Base-by-base conservation (phyloP, 2,329 filamentous ascomycete species). In the Huntiella moniliformis region DNA sequence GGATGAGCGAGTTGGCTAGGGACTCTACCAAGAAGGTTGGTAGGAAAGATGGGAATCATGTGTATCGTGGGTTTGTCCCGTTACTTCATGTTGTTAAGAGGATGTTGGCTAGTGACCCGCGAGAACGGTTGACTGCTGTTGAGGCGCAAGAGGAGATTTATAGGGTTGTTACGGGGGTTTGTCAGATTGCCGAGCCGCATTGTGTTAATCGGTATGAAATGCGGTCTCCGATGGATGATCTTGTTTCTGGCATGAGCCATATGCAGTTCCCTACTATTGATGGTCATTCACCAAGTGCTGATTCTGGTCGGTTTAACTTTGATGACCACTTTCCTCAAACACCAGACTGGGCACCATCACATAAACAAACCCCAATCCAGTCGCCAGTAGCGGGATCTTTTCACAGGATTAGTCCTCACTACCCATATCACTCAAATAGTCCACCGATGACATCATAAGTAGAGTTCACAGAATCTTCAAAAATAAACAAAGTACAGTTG, bases 1-100 rank as follows among this genome's bases (percentile, higher is more conserved):
- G 81, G 81, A 79, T 82, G 63, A 62, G 63, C 1, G 60, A 60
- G 2, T 61, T 83, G 4, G 71, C 73, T 31, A 72, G 73, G 48
- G 73, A 78, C n/a, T 73, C 72, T 44, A 58, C 53, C 51, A 70
- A 67, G 53, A 67, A 68, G 53, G 59, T 55, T 4, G 55, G 57
- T 2, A 55, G 56, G 22, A 56, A 54, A 33, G 60, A 63, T 16
- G 60, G 65, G 40, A 68, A 66, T 38, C 57, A 61, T 32, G 56
- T 71, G 3, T 71, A 73, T 48, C 58, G 60, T 15, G 71, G 71
- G 17, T 60, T 76, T 7, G 61, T 61, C 2, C 69, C 70, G 0
- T 61, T 74, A 56, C 59, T 77, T 37, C 64, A 66, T 49, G 58
- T 77, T 6, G 65, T 70, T 1, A 62, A 65, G 36, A 60, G 61